phyloP scores from a whole-genome alignment of 2,329 filamentous ascomycete genomes.

The Aspergillus ustus region DNA sequence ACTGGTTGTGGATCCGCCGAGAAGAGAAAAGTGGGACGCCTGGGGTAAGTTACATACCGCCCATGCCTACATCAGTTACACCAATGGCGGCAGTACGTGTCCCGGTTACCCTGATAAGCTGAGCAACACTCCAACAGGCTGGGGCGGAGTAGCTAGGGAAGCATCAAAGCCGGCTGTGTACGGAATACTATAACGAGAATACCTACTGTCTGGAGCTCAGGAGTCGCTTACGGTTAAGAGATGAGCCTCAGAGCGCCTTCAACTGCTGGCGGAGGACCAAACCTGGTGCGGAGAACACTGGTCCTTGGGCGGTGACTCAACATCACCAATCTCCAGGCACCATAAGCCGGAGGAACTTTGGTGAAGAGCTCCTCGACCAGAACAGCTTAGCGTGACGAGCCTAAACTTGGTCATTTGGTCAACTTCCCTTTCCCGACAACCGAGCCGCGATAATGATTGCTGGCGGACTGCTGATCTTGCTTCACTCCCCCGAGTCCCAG shows the following conservation, averaged over 20 bases:
- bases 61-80: slow-evolving; percentile 16
- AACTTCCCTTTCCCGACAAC: slow-evolving; percentile 4
- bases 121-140: neutral
- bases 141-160: slow-evolving; percentile 1
- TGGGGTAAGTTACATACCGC: slow-evolving; percentile 25
- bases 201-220: neutral
- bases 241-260: neutral
- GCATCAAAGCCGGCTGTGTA: neutral
- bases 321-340: slow-evolving; percentile 12
- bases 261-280: neutral
- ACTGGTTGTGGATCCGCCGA: slow-evolving; percentile 30
- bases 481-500: neutral
- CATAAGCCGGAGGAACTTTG: slow-evolving; percentile 1
- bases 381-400: slow-evolving; percentile 5
- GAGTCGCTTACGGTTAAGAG: neutral
- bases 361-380: slow-evolving; percentile 5
- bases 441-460: slow-evolving; percentile 1
- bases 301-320: slow-evolving; percentile 16
- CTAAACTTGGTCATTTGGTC: slow-evolving; percentile 14
- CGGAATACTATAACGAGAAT: neutral
- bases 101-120: slow-evolving; percentile 17
- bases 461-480: slow-evolving; percentile 5
- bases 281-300: slow-evolving; percentile 6
- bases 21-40: slow-evolving; percentile 25
- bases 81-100: slow-evolving; percentile 13